Evolutionary conservation across 768 basidiomycete species (phyloP).

Genomic region (Termitomyces titanicus): DNA sequence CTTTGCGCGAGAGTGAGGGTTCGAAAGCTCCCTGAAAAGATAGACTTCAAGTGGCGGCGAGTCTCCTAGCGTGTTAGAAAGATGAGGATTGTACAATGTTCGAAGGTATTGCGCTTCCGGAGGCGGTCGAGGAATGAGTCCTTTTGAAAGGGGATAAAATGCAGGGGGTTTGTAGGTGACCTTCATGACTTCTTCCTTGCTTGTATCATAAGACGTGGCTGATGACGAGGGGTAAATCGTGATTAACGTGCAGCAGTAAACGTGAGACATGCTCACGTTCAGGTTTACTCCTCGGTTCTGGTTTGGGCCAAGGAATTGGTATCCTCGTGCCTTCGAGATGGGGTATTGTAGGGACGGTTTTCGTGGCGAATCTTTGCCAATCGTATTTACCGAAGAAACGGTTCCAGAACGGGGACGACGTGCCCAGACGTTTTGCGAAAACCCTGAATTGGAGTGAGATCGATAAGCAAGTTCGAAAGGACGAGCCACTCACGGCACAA

Average conservation of each 20-base stretch:
- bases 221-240: not conserved
- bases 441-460: conserved; percentile 43
- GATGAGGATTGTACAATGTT: conserved; percentile 52
- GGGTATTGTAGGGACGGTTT: conserved; percentile 57
- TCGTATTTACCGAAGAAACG: conserved; percentile 50
- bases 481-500: conserved; percentile 42
- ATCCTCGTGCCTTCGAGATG: conserved; percentile 37
- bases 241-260: not conserved
- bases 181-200: conserved; percentile 53
- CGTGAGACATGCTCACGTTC: conserved; percentile 34
- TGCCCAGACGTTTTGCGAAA: conserved; percentile 70
- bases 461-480: not conserved
- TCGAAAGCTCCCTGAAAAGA: conserved; percentile 67
- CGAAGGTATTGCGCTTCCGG: conserved; percentile 57
- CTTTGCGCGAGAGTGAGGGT: conserved; percentile 81
- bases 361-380: conserved; percentile 72
- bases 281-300: conserved; percentile 34
- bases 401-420: conserved; percentile 58
- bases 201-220: conserved; percentile 68
- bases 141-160: conserved; percentile 35
- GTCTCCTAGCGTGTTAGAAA: conserved; percentile 39
- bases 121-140: conserved; percentile 36
- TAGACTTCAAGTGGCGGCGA: conserved; percentile 63
- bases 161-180: conserved; percentile 70
- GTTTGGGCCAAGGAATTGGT: conserved; percentile 70